Evolutionary conservation across 208 protist genomes (phyloP), one percentile per base, ranked within the genome.

Genomic region (Leishmania gerbilli): DNA sequence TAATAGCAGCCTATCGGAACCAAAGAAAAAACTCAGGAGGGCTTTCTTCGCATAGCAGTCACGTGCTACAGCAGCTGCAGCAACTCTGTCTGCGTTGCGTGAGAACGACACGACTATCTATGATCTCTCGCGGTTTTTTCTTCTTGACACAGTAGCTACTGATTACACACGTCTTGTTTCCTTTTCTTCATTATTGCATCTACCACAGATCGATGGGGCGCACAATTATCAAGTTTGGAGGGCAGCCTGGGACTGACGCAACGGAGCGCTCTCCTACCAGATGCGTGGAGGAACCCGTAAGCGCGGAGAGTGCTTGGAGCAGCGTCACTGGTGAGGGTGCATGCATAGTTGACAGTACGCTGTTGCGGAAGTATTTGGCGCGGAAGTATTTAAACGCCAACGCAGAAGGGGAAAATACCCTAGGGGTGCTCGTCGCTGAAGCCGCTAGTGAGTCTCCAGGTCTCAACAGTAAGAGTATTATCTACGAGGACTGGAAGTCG

Each of bases 191-290:
- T 45, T 69, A 67, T 79, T 27, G 13, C 7, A 34, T 37, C 6
- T 79, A 37, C 13, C 11, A 47, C 37, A 58, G 60, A 53, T 40
- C 31, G 56, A 84, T 84, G 81, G 76, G 81, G 21, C 81, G 81
- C 53, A 84, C 81, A 17, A 84, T 84, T 51, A 84, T 84, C 51
- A 79, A 80, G 47, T 60, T 80, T 55, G 47, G 65, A 55, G 40
- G 76, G 5, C 75, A 75, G 37, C 60, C 21, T 21, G 53, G 60
- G 4, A 53, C 60, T 11, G 3, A 8, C 45, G 65, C 53, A 58
- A 34, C 47, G 0, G 56, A 55, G 7, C 21, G 47, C 27, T 2
- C 51, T 68, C 27, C 64, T 58, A 31, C 51, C 27, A 21, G 15
- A 17, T 8, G 45, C 6, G 71, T 40, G 24, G 71, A 75, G 27